Evolutionary conservation across 768 basidiomycete genomes (phyloP), one percentile per base, ranked within the genome.

Genomic region (Mycena vulgaris): DNA sequence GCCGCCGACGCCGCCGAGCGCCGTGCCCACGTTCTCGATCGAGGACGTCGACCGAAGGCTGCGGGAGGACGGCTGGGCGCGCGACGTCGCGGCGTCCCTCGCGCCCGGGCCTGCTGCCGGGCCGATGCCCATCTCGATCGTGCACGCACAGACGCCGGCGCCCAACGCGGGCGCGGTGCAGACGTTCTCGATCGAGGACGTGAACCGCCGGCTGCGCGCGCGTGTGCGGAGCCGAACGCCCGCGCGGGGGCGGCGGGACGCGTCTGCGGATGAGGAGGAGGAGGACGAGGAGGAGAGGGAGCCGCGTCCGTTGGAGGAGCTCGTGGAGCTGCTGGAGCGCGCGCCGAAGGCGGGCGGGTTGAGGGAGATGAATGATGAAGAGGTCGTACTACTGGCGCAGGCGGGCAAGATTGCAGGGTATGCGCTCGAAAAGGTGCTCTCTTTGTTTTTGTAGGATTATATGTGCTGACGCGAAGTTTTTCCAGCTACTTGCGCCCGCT

Each of bases 361-460:
- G 59, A 81, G 87, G 49, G 84, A 89, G 72, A 81, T 99, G 76
- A 93, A 89, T 60, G 95, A 99, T 74, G 97, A 99, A 78, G 98
- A 99, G 81, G 86, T 99, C 49, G 92, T 99, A 63, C 62, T 96
- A 65, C 85, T 99, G 51, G 88, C 92, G 2, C 95, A 97, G 83
- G 92, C 91, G 70, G 95, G 96, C 33, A 98, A 97, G 89, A 93
- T 99, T 64, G 93, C 94, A 0, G 88, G 94, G n/a, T 99, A 99
- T 80, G 94, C 95, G 30, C 82, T 99, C 65, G 98, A 99, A 83
- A 99, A 98, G 84, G 91, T 95, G 33, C 25, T 23, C 11, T 47
- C 8, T 2, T 48, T 25, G 6, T 48, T 27, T 48, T 11, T 25
- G 19, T 45, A 13, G 7, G 10, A 45, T 2, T 45, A 4, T 45